Percentiles rank a stretch among this genome's conserved stretches.
These are phyloP conservation scores for Pholiota conissans DNA, from an alignment of 768 basidiomycete species.

Conservation along the genomic window DNA sequence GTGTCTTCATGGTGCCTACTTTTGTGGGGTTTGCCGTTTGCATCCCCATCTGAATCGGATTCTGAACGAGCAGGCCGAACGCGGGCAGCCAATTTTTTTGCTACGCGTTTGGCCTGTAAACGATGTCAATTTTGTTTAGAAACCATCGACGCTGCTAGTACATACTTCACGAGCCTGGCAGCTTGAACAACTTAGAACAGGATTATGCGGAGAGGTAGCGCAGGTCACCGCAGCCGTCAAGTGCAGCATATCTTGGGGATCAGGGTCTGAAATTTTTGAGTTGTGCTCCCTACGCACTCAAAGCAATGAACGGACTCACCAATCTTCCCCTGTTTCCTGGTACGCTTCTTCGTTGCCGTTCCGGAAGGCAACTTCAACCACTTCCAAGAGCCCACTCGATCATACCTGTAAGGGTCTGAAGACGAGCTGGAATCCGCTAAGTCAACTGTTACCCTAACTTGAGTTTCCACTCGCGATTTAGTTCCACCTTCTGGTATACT, in stretches of 20 bases:
- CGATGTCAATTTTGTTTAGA: conserved; percentile 11
- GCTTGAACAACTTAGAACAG: conserved; percentile 81
- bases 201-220: conserved; percentile 74
- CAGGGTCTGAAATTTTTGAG: conserved; percentile 45
- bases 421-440: conserved; percentile 69
- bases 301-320: conserved; percentile 41
- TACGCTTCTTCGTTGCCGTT: conserved; percentile 81
- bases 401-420: conserved; percentile 63
- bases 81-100: conserved; percentile 84
- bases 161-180: conserved; percentile 85
- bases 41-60: conserved; percentile 64
- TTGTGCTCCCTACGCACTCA: background rate
- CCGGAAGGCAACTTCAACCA: conserved; percentile 81
- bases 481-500: conserved; percentile 82
- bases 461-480: conserved; percentile 94
- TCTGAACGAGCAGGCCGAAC: conserved; percentile 78
- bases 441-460: conserved; percentile 83
- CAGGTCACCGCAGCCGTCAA: conserved; percentile 77
- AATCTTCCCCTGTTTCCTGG: conserved; percentile 82
- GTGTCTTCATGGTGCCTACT: conserved; percentile 61
- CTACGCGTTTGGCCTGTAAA: conserved; percentile 80
- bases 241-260: conserved; percentile 67
- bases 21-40: conserved; percentile 42
- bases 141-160: conserved; percentile 1
- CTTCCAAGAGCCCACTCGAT: conserved; percentile 87